A percentile compares a stretch with the other conserved stretches of the same genome.
phyloP scores from a whole-genome alignment of 2,329 filamentous ascomycete species.

The Hansfordia pulvinata region DNA sequence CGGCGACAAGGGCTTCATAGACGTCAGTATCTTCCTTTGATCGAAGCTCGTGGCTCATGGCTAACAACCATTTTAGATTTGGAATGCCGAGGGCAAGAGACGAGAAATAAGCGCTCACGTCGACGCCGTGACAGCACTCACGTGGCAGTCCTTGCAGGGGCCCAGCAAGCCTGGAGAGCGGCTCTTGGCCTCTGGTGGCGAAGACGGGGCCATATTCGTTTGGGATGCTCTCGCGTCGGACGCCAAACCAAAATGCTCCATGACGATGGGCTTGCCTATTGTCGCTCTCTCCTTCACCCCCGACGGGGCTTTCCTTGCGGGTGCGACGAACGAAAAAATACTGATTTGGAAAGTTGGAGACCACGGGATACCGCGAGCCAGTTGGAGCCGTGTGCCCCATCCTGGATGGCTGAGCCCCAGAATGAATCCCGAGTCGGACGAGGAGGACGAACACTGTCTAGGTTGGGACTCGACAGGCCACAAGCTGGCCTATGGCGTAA shows the following conservation, averaged over 20 bases:
- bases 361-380: conserved; percentile 41
- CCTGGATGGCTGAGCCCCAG: conserved; percentile 46
- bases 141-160: conserved; percentile 43
- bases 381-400: conserved; percentile 42
- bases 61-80: conserved; percentile 27
- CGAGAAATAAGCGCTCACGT: conserved; percentile 45
- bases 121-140: conserved; percentile 41
- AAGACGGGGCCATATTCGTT: conserved; percentile 48
- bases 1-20: conserved; percentile 43
- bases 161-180: conserved; percentile 31
- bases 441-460: conserved; percentile 47
- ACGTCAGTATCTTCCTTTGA: conserved; percentile 31
- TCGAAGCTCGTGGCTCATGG: conserved; percentile 1
- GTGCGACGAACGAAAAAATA: conserved; percentile 42
- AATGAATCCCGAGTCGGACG: conserved; percentile 35
- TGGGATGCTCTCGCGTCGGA: conserved; percentile 46
- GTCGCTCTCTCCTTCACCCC: conserved; percentile 48
- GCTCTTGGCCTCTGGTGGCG: conserved; percentile 45
- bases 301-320: conserved; percentile 48
- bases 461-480: conserved; percentile 49
- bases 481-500: conserved; percentile 49
- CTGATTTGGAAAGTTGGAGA: conserved; percentile 54
- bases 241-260: conserved; percentile 41
- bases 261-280: conserved; percentile 46
- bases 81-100: conserved; percentile 38